phyloP scores from a whole-genome alignment of 768 basidiomycete genomes.

The Sarcodon sp. region DNA sequence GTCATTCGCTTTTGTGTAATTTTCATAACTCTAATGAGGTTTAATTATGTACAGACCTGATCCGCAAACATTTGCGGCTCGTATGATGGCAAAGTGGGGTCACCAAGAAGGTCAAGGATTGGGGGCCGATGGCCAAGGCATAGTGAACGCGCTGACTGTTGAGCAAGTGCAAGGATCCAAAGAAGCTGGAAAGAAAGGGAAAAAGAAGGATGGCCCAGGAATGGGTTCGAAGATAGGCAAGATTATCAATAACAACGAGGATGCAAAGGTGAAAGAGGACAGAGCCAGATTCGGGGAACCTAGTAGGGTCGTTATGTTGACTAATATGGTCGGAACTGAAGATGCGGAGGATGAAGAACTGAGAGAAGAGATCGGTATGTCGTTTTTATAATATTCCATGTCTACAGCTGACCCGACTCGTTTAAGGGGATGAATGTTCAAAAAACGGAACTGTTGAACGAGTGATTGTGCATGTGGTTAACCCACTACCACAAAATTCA shows the following conservation, averaged over 20 bases:
- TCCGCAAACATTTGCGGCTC: slow-evolving; percentile 67
- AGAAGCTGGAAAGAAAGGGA: slow-evolving; percentile 21
- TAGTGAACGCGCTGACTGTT: slow-evolving; percentile 80
- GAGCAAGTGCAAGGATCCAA: slow-evolving; percentile 42
- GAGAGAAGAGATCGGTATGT: slow-evolving; percentile 76
- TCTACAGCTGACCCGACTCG: slow-evolving; percentile 1
- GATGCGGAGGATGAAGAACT: slow-evolving; percentile 80
- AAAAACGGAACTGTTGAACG: slow-evolving; percentile 90
- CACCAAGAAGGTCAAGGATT: slow-evolving; percentile 91
- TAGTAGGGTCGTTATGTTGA: slow-evolving; percentile 80
- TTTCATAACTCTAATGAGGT: background rate
- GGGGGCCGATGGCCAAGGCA: slow-evolving; percentile 73
- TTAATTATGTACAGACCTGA: slow-evolving; percentile 29
- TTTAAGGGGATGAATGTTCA: slow-evolving; percentile 75
- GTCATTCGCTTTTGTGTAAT: background rate
- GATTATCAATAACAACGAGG: slow-evolving; percentile 86
- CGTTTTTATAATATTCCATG: background rate
- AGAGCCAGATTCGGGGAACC: slow-evolving; percentile 76
- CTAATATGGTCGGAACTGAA: slow-evolving; percentile 78
- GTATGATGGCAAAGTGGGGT: slow-evolving; percentile 93
- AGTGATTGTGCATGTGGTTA: slow-evolving; percentile 69
- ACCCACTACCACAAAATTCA: slow-evolving; percentile 48
- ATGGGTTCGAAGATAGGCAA: slow-evolving; percentile 63
- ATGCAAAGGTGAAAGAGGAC: slow-evolving; percentile 67
- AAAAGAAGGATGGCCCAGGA: slow-evolving; percentile 22